Conservation (phyloP, 1,284 basidiomycete species). For the Ustilago bromivora region DNA sequence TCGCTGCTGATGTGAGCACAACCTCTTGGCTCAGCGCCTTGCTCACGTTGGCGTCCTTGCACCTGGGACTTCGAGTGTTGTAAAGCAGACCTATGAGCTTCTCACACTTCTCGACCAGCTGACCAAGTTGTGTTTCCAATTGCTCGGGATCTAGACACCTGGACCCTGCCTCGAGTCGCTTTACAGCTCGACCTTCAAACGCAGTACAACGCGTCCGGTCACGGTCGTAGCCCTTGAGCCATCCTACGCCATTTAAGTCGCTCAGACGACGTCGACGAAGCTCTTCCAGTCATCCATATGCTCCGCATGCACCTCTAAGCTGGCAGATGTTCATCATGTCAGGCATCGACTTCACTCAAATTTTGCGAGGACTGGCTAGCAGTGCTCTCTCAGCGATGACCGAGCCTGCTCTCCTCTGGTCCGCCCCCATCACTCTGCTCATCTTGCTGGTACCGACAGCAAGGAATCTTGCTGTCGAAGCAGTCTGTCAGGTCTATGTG, state of each 20-base stretch:
- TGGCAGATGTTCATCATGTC: constrained; percentile 8
- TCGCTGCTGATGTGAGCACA: neutral
- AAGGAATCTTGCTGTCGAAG: constrained; percentile 5
- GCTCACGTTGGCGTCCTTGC: no score
- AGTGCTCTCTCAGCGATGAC: neutral
- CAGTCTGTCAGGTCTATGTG: constrained; percentile 28
- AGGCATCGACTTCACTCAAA: neutral
- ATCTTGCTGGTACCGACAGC: constrained; percentile 13
- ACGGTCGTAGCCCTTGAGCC: no score
- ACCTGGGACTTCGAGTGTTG: no score
- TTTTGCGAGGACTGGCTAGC: neutral
- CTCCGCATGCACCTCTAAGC: neutral
- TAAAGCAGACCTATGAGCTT: no score
- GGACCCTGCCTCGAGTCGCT: no score
- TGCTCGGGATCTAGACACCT: no score
- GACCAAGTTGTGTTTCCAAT: no score
- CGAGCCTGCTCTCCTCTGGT: constrained; percentile 5
- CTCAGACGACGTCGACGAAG: neutral
- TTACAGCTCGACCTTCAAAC: no score
- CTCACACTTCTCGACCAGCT: no score
- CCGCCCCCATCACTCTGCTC: constrained; percentile 11
- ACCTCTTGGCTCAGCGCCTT: no score
- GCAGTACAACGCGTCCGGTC: neutral
- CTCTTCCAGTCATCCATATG: no score
- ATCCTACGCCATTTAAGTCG: no score